Conservation (phyloP, 2,329 filamentous ascomycete species). For the Mycosphaerelloides madeirae region DNA sequence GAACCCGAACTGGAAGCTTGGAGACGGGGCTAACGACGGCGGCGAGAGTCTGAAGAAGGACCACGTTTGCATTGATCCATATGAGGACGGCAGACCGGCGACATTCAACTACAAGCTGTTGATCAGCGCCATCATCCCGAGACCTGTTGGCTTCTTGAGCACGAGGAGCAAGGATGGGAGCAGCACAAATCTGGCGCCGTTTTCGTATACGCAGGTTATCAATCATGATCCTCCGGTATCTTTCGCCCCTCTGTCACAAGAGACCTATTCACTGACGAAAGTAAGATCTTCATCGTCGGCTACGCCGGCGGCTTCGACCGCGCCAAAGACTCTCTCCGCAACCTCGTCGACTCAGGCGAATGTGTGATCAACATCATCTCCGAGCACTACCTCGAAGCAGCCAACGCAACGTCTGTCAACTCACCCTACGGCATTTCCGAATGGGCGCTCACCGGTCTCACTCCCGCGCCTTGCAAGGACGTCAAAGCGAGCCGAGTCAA, state of each 20-base stretch:
- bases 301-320: conserved; percentile 53
- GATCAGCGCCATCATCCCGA: conserved; percentile 75
- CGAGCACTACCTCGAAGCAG: conserved; percentile 80
- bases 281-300: conserved; percentile 63
- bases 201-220: conserved; percentile 79
- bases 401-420: conserved; percentile 75
- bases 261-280: no score
- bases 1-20: conserved; percentile 62
- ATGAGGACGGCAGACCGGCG: conserved; percentile 62
- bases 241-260: no score
- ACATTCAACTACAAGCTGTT: conserved; percentile 86
- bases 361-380: conserved; percentile 79
- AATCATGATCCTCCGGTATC: conserved; percentile 71
- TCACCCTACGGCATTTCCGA: conserved; percentile 72
- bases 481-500: conserved; percentile 69
- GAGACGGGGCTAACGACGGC: conserved; percentile 59
- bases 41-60: conserved; percentile 48
- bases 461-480: conserved; percentile 59
- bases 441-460: conserved; percentile 74
- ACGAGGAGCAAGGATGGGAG: conserved; percentile 58
- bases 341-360: conserved; percentile 66
- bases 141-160: conserved; percentile 67
- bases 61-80: conserved; percentile 77
- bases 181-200: conserved; percentile 75
- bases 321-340: conserved; percentile 75